A percentile compares a stretch with the other conserved stretches of the same genome.
phyloP scores from a whole-genome alignment of 768 basidiomycete species.

The Crepidotus variabilis region DNA sequence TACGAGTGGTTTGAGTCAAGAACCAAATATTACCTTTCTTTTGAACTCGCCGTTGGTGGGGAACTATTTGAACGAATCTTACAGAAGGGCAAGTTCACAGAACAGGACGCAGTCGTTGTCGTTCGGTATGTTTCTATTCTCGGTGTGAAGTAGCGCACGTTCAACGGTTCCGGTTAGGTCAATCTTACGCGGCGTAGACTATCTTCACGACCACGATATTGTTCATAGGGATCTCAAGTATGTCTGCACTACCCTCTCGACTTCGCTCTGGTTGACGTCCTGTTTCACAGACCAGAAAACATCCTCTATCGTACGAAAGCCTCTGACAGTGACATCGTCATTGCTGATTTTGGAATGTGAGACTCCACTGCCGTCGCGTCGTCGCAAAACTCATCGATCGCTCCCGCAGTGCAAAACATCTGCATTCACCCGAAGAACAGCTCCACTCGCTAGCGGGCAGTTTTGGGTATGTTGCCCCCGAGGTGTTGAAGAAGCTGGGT shows the following conservation, averaged over 20 bases:
- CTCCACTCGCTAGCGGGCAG: conserved; percentile 73
- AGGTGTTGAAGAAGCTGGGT: conserved; percentile 74
- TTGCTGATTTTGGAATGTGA: conserved; percentile 96
- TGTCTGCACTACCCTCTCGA: conserved; percentile 12
- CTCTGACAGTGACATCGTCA: conserved; percentile 80
- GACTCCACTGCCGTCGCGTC: conserved; percentile 19
- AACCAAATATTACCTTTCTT: conserved; percentile 92
- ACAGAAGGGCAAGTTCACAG: conserved; percentile 87
- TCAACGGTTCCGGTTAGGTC: conserved; percentile 42
- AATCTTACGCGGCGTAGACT: conserved; percentile 79
- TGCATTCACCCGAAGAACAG: conserved; percentile 68
- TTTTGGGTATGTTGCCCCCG: conserved; percentile 90
- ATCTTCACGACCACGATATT: conserved; percentile 89
- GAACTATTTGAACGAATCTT: conserved; percentile 91
- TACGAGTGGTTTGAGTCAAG: conserved; percentile 96
- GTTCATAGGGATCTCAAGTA: conserved; percentile 97
- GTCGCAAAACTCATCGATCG: not conserved
- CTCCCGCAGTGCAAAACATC: conserved; percentile 75
- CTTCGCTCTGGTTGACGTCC: not conserved
- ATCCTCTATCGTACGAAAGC: conserved; percentile 86
- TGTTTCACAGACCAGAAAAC: conserved; percentile 76
- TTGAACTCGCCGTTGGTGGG: conserved; percentile 91
- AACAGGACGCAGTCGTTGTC: conserved; percentile 81
- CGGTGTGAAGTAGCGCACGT: not conserved
- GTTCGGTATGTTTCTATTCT: conserved; percentile 47